Evolutionary conservation across 768 basidiomycete genomes (phyloP), one percentile per base, ranked within the genome.

Genomic region (Brasilioporus rufonigricans): DNA sequence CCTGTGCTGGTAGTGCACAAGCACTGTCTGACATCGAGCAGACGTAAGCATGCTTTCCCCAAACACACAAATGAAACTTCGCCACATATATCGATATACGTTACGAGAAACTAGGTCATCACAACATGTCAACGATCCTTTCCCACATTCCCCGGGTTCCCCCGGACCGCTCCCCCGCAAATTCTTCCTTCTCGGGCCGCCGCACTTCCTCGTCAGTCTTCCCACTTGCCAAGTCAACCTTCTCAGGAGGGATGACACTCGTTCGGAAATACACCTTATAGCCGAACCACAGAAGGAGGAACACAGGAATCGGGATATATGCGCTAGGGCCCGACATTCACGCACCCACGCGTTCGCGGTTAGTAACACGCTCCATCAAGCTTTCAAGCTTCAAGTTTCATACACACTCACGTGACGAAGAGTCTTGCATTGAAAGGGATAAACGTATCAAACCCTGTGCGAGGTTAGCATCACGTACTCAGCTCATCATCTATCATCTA

Each of bases 191-290:
- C 33, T 68, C 73, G 48, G 80, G 52, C 60, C 75, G 83, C 52
- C 67, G 71, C 59, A 77, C 73, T 66, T 89, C 86, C 62, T 84
- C 85, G 43, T 84, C 83, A 56, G 16, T 10, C 80, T 80, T 33
- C 82, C 64, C n/a, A 23, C 29, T 43, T 24, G 7, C 27, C 21
- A n/a, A 38, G 47, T n/a, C 35, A 38, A 87, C 80, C 48, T 80
- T 72, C n/a, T 72, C 70, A 1, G 74, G 61, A 1, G 76, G 75
- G 55, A 77, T 71, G 12, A 71, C 57, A 38, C 56, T 58, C n/a
- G 72, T 74, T 29, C 70, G 58, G 61, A 70, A 73, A 48, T 66
- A 65, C 12, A n/a, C n/a, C n/a, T n/a, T 76, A 61, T 72, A 73
- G 2, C 71, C 72, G 2, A 58, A 44, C 66, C 71, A 76, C 59